These are phyloP conservation scores for Leptosphaerulina australis DNA, from an alignment of 2,329 filamentous ascomycete species.

Conservation along the genomic window DNA sequence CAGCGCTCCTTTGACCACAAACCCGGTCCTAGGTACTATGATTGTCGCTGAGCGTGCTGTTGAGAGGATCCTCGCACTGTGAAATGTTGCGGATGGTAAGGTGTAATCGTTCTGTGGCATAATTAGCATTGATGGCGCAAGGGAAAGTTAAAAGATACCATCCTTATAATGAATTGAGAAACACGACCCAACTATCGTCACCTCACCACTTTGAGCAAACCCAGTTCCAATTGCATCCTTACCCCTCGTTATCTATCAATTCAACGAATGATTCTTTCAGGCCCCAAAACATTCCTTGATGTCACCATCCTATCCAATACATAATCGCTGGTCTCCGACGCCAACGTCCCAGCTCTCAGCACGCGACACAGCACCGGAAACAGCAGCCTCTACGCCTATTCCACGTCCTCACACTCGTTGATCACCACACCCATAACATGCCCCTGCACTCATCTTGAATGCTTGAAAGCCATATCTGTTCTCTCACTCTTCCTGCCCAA, in stretches of 20 bases:
- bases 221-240: neutral
- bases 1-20: conserved; percentile 58
- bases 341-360: neutral
- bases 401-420: neutral
- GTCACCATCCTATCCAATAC: neutral
- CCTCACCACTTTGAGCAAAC: neutral
- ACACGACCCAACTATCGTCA: neutral
- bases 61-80: conserved; percentile 54
- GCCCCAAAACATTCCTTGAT: neutral
- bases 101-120: neutral
- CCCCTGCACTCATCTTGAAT: neutral
- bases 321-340: neutral
- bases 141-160: conserved; percentile 2
- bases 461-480: too few species aligned
- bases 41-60: conserved; percentile 59
- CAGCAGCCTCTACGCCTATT: neutral
- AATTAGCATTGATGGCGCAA: neutral
- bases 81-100: neutral
- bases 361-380: neutral
- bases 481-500: too few species aligned
- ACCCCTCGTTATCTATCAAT: neutral
- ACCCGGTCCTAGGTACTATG: conserved; percentile 63
- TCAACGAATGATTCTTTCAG: neutral
- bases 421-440: neutral
- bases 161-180: neutral